phyloP scores from a whole-genome alignment of 1,139 yeast genomes.

The Citeromyces hawaiiensis region DNA sequence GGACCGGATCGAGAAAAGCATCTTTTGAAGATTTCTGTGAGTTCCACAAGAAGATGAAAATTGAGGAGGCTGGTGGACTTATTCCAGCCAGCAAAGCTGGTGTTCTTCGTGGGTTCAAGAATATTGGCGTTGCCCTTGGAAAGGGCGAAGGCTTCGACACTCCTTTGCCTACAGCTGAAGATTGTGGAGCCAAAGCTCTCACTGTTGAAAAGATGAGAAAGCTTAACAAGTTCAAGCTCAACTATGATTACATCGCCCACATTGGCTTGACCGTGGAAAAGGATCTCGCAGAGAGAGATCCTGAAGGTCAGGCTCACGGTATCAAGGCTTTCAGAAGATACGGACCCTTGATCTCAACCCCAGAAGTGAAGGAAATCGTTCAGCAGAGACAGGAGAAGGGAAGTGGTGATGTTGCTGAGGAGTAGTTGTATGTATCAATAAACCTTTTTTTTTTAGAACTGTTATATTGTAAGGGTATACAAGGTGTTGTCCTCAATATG shows the following conservation, averaged over 20 bases:
- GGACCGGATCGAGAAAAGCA: slow-evolving; percentile 84
- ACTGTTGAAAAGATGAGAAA: slow-evolving; percentile 8
- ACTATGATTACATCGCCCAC: slow-evolving; percentile 28
- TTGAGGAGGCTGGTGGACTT: slow-evolving; percentile 65
- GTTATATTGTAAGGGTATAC: too few relatives aligned
- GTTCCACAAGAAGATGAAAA: slow-evolving; percentile 48
- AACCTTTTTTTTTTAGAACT: too few relatives aligned
- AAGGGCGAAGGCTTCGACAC: slow-evolving; percentile 79
- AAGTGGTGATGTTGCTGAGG: slow-evolving; percentile 10
- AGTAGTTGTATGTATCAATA: neutral
- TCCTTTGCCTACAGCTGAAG: slow-evolving; percentile 22
- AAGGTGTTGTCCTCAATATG: too few relatives aligned
- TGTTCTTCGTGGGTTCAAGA: slow-evolving; percentile 38
- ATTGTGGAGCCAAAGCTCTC: slow-evolving; percentile 6
- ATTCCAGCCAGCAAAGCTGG: slow-evolving; percentile 72
- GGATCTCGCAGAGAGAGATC: slow-evolving; percentile 27
- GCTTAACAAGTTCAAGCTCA: slow-evolving; percentile 24
- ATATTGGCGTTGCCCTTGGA: slow-evolving; percentile 44
- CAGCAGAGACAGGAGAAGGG: slow-evolving; percentile 23
- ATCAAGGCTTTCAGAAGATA: slow-evolving; percentile 46
- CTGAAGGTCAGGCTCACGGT: slow-evolving; percentile 32
- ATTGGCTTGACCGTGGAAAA: slow-evolving; percentile 21
- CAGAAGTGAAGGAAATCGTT: slow-evolving; percentile 25
- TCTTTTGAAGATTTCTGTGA: slow-evolving; percentile 62
- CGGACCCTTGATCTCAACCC: slow-evolving; percentile 42